Base-by-base conservation (phyloP, 495 filamentous ascomycete species). In the Neurospora sp. region DNA sequence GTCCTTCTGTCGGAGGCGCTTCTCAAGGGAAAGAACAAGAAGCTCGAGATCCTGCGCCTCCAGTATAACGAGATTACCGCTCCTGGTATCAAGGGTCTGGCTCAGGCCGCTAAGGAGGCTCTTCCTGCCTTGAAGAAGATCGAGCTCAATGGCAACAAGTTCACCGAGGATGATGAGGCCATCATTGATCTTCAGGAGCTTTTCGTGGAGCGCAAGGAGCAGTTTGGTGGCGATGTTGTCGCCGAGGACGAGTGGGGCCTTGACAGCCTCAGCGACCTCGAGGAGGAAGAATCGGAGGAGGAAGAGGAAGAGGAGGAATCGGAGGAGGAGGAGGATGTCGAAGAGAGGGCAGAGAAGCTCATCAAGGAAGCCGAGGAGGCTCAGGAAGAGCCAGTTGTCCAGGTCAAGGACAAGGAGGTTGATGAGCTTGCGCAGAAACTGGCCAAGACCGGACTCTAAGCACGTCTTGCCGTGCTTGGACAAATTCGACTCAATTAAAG, bases 61-160 rank as follows among this genome's bases (percentile, higher is more conserved):
- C 95, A 98, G 82, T 98, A 92, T 87, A 97, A 98, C 85, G 96
- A 99, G 73, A 94, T 99, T 77, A 92, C 91, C 66, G 82, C 90
- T 0, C 85, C 88, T 72, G 90, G 91, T 44, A 82, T 97, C 46
- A 89, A 91, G 80, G 87, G 86, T 6, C 83, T 99, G 69, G 85
- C 89, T 27, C 83, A 87, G 39, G 91, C 91, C 1, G 86, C 88
- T 16, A 88, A 89, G 79, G 84, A 85, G 18, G 84, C 85, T 10
- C 84, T 98, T n/a, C 92, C 91, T 0, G 85, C 85, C 35, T 83
- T 97, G 74, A 89, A 89, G 81, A 90, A 93, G 75, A 88, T 97
- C 73, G 96, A 99, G 81, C 84, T 99, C 74, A 98, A 99, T 81
- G 96, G 96, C 46, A 99, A 99, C 85, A 94, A 92, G 77, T 97